These are phyloP conservation scores for Sparassis latifolia DNA, from an alignment of 1,284 basidiomycete species.

Conservation along the genomic window DNA sequence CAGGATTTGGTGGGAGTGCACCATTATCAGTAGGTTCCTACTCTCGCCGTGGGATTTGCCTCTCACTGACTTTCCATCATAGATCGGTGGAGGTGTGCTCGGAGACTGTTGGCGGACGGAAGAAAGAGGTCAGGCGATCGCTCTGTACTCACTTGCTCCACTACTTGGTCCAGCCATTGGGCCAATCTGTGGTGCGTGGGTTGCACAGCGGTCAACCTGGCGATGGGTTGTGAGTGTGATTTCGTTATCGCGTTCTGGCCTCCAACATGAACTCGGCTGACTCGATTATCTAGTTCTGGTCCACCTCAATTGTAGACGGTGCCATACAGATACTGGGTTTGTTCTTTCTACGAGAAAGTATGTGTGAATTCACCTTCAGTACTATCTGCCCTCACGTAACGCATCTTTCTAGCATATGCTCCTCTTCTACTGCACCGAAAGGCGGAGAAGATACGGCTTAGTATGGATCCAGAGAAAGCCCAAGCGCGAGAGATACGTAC, in stretches of 20 bases:
- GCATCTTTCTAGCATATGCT: slow-evolving; percentile 28
- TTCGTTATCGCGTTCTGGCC: no score
- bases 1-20: slow-evolving; percentile 61
- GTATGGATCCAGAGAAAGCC: slow-evolving; percentile 20
- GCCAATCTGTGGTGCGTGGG: slow-evolving; percentile 32
- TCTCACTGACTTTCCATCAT: not conserved
- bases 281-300: slow-evolving; percentile 28
- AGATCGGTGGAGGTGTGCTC: slow-evolving; percentile 42
- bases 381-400: not conserved
- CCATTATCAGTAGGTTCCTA: slow-evolving; percentile 44
- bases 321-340: slow-evolving; percentile 33
- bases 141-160: slow-evolving; percentile 42
- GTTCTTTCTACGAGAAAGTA: slow-evolving; percentile 40
- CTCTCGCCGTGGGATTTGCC: not conserved
- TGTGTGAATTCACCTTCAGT: not conserved
- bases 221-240: slow-evolving; percentile 29
- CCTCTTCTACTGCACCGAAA: slow-evolving; percentile 41
- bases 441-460: slow-evolving; percentile 32
- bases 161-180: slow-evolving; percentile 39
- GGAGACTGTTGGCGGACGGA: slow-evolving; percentile 43
- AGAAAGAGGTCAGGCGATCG: slow-evolving; percentile 40
- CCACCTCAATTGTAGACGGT: slow-evolving; percentile 32
- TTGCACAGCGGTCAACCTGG: slow-evolving; percentile 33
- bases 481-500: not conserved
- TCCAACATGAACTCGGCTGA: no score